These are phyloP conservation scores for Thermoascus crustaceus DNA, from an alignment of 2,329 filamentous ascomycete genomes.

Conservation along the genomic window DNA sequence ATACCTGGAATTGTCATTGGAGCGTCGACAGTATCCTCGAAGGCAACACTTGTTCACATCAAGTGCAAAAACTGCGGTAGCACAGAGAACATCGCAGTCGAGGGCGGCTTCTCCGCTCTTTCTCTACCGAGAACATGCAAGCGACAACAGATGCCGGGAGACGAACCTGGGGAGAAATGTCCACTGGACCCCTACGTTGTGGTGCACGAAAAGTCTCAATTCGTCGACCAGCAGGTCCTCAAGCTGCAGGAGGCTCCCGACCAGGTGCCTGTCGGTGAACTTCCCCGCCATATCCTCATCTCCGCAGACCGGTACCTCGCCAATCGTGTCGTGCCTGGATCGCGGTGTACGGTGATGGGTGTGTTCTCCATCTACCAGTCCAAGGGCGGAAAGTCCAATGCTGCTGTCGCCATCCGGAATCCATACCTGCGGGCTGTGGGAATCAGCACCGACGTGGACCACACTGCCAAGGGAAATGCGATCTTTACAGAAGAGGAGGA, in stretches of 20 bases:
- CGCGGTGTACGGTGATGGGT: conserved; percentile 88
- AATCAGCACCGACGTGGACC: conserved; percentile 82
- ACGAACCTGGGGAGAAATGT: conserved; percentile 65
- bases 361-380: conserved; percentile 97
- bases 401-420: conserved; percentile 88
- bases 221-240: conserved; percentile 96
- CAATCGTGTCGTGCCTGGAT: conserved; percentile 90
- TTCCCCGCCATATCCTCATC: conserved; percentile 88
- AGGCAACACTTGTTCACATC: conserved; percentile 78
- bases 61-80: conserved; percentile 82
- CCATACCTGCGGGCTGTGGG: conserved; percentile 90
- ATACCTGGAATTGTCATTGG: conserved; percentile 98
- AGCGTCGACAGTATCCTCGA: conserved; percentile 91
- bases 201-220: conserved; percentile 84
- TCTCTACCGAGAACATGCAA: conserved; percentile 74
- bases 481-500: conserved; percentile 92
- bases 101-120: conserved; percentile 80
- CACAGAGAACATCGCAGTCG: conserved; percentile 60
- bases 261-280: conserved; percentile 91
- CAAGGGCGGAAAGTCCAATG: conserved; percentile 74
- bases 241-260: conserved; percentile 97
- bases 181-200: conserved; percentile 95
- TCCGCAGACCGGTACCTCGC: conserved; percentile 94
- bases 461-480: conserved; percentile 74
- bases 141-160: conserved; percentile 50